Percentiles rank a stretch among this genome's conserved stretches.
Conservation (phyloP, 305 asterid genomes). For the Rubia peregrina region DNA sequence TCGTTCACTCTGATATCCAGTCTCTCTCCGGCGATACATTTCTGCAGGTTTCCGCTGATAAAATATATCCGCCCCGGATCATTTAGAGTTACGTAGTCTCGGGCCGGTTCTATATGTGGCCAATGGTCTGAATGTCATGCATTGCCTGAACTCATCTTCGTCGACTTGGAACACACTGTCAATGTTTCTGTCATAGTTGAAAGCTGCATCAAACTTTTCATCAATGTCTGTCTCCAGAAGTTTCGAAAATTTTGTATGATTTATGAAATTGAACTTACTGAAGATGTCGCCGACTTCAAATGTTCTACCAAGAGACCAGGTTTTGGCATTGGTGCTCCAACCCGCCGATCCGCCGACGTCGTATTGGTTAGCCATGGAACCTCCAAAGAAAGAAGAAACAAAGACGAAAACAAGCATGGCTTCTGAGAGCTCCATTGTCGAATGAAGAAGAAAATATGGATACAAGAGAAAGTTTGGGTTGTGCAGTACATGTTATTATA, state of each 20-base stretch:
- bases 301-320: background rate
- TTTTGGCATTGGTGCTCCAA: constrained; percentile 5
- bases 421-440: constrained; percentile 4
- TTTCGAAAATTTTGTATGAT: background rate
- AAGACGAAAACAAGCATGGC: background rate
- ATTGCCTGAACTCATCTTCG: background rate
- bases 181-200: background rate
- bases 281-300: constrained; percentile 1
- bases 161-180: background rate
- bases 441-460: background rate
- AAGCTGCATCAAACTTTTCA: constrained; percentile 3
- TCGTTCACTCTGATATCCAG: background rate
- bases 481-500: background rate
- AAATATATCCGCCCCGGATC: background rate
- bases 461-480: background rate
- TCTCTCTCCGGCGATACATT: background rate
- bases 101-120: background rate
- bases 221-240: background rate
- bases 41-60: background rate
- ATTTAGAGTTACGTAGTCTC: background rate
- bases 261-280: background rate
- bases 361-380: background rate
- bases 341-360: background rate
- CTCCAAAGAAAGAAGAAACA: background rate
- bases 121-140: background rate